phyloP scores from a whole-genome alignment of 495 filamentous ascomycete species.

The Xylaria flabelliformis region DNA sequence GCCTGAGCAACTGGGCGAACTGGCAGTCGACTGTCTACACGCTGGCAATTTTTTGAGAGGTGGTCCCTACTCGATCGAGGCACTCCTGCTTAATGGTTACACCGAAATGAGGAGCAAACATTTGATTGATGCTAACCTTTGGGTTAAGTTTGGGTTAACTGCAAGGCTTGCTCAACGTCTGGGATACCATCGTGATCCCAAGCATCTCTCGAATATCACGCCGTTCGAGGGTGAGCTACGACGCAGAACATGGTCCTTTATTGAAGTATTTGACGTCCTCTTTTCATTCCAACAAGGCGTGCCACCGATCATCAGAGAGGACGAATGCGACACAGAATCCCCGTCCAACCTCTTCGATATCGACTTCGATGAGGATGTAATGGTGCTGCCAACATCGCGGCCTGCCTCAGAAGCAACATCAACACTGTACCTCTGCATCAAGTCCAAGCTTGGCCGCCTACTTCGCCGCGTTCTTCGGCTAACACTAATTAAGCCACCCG shows the following conservation, averaged over 20 bases:
- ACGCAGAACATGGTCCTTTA: slow-evolving; percentile 55
- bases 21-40: slow-evolving; percentile 50
- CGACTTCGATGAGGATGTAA: slow-evolving; percentile 53
- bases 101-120: slow-evolving; percentile 44
- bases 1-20: slow-evolving; percentile 33
- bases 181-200: slow-evolving; percentile 61
- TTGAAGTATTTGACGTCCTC: slow-evolving; percentile 57
- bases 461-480: slow-evolving; percentile 48
- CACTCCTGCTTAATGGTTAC: slow-evolving; percentile 51
- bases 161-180: slow-evolving; percentile 56
- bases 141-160: slow-evolving; percentile 52
- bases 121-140: slow-evolving; percentile 48
- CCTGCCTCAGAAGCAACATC: slow-evolving; percentile 52
- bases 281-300: slow-evolving; percentile 58
- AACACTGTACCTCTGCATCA: slow-evolving; percentile 50
- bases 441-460: slow-evolving; percentile 46
- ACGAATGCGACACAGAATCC: slow-evolving; percentile 52
- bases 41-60: slow-evolving; percentile 51
- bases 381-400: slow-evolving; percentile 46
- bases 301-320: slow-evolving; percentile 51
- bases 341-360: slow-evolving; percentile 55
- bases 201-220: slow-evolving; percentile 51
- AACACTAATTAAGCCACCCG: slow-evolving; percentile 38
- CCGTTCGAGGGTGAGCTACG: slow-evolving; percentile 60
- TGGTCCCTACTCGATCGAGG: slow-evolving; percentile 54